Conservation (phyloP, 176 grass and related monocot genomes). For the Thalia dealbata region DNA sequence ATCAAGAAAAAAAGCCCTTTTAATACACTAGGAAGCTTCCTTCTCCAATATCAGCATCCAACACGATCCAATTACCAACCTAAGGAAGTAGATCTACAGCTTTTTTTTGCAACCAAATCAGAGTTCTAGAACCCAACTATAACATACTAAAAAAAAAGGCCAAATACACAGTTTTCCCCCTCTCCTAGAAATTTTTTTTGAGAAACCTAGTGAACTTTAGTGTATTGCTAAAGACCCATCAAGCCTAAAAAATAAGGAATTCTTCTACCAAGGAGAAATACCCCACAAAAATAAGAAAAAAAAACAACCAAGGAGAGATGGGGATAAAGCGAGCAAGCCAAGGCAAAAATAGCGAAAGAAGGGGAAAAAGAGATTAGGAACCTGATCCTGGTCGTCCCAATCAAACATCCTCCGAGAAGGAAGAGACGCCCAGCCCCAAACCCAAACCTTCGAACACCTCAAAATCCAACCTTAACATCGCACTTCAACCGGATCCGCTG, state of each 20-base stretch:
- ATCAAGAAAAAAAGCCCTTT: background rate
- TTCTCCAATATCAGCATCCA: background rate
- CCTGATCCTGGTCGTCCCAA: conserved; percentile 20
- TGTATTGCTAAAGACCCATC: background rate
- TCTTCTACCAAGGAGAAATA: background rate
- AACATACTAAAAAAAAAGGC: background rate
- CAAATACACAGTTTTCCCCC: background rate
- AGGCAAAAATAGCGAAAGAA: background rate
- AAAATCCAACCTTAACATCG: background rate
- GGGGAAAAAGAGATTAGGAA: background rate
- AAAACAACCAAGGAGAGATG: background rate
- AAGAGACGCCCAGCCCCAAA: background rate
- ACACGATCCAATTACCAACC: background rate
- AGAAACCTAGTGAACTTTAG: background rate
- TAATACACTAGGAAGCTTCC: background rate
- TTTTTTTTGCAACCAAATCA: background rate
- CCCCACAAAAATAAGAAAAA: background rate
- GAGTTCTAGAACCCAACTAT: background rate
- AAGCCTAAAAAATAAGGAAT: background rate
- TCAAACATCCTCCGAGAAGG: conserved; percentile 18
- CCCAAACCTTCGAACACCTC: background rate
- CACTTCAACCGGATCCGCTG: conserved; percentile 14
- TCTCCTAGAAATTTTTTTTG: background rate
- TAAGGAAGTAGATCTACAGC: conserved; percentile 1
- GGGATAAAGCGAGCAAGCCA: background rate